phyloP scores from a whole-genome alignment of 2,329 filamentous ascomycete species.

The Dactylellina sp. region DNA sequence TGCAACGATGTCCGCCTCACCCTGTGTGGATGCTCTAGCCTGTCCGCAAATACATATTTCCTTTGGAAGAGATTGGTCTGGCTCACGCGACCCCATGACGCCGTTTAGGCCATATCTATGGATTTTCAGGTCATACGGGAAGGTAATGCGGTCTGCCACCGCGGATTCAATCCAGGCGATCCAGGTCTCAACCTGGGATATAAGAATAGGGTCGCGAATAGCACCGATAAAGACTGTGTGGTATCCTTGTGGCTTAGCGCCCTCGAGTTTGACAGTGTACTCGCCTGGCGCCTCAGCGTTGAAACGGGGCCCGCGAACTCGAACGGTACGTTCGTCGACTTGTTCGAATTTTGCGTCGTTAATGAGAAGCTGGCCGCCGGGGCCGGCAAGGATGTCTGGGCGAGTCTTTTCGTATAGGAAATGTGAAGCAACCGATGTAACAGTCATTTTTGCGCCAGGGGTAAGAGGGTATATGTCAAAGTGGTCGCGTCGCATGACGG shows the following conservation, averaged over 20 bases:
- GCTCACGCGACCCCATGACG: conserved; percentile 62
- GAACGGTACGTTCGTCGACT: conserved; percentile 64
- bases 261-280: conserved; percentile 69
- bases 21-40: conserved; percentile 66
- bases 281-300: conserved; percentile 59
- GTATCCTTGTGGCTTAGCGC: conserved; percentile 65
- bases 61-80: conserved; percentile 59
- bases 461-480: conserved; percentile 67
- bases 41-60: conserved; percentile 68
- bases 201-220: conserved; percentile 67
- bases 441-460: conserved; percentile 65
- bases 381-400: conserved; percentile 68
- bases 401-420: conserved; percentile 70
- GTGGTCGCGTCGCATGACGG: conserved; percentile 65
- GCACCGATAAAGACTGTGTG: conserved; percentile 67
- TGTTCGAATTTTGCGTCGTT: conserved; percentile 65
- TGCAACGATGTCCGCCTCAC: conserved; percentile 65
- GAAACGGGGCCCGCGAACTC: conserved; percentile 65
- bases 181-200: conserved; percentile 64
- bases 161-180: conserved; percentile 62
- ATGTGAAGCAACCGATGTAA: conserved; percentile 68
- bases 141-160: conserved; percentile 56
- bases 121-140: conserved; percentile 65
- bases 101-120: conserved; percentile 66
- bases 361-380: conserved; percentile 67